These are phyloP conservation scores for Cutaneotrichosporon cyanovorans DNA, from an alignment of 1,284 basidiomycete genomes.

Conservation along the genomic window DNA sequence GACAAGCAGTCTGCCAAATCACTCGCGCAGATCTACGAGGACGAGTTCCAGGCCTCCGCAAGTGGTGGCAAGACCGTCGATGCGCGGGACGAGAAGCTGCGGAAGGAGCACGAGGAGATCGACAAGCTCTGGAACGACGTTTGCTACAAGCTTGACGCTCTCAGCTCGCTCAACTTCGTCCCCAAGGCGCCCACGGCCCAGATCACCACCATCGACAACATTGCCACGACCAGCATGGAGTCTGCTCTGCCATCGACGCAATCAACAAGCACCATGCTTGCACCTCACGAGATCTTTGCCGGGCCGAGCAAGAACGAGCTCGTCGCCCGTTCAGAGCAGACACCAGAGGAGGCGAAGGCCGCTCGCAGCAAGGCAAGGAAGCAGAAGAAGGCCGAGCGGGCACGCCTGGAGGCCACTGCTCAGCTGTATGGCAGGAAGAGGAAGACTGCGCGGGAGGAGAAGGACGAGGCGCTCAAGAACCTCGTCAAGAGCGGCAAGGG, in stretches of 20 bases:
- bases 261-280: constrained; percentile 70
- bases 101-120: constrained; percentile 82
- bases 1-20: constrained; percentile 81
- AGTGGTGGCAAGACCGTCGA: constrained; percentile 51
- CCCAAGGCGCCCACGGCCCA: constrained; percentile 92
- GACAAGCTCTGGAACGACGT: constrained; percentile 76
- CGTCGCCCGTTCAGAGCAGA: constrained; percentile 68
- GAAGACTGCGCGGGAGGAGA: constrained; percentile 62
- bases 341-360: constrained; percentile 72
- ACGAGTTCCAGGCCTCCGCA: constrained; percentile 68
- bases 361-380: constrained; percentile 67
- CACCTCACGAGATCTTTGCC: constrained; percentile 85
- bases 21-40: constrained; percentile 93
- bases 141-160: constrained; percentile 81
- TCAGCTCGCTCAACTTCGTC: constrained; percentile 91
- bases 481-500: constrained; percentile 78
- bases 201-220: constrained; percentile 79
- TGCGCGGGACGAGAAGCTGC: constrained; percentile 79
- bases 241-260: constrained; percentile 79
- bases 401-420: constrained; percentile 60
- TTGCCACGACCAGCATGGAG: constrained; percentile 78
- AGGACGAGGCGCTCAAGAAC: constrained; percentile 67
- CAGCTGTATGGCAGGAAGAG: constrained; percentile 56
- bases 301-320: constrained; percentile 52
- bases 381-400: constrained; percentile 61